phyloP scores from a whole-genome alignment of 805 yeast genomes.

The Cyberlindnera sargentensis region DNA sequence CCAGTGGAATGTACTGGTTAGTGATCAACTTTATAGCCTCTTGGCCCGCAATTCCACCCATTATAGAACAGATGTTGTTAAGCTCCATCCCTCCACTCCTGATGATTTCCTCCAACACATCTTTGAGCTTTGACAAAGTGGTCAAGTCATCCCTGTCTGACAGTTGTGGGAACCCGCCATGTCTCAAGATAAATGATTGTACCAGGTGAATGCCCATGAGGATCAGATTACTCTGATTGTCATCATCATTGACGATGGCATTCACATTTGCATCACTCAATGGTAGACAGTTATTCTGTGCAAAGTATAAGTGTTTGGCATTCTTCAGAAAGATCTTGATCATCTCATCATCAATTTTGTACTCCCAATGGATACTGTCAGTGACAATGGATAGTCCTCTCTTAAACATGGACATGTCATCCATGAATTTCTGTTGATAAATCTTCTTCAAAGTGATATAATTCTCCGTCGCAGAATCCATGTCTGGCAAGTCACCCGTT shows the following conservation, averaged over 20 bases:
- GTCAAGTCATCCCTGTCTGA: constrained; percentile 8
- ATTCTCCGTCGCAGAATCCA: constrained; percentile 67
- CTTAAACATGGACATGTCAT: constrained; percentile 39
- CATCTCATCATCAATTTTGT: constrained; percentile 22
- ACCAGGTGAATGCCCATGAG: constrained; percentile 12
- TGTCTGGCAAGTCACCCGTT: constrained; percentile 76
- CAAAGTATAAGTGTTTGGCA: constrained; percentile 34
- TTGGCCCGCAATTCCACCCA: constrained; percentile 85
- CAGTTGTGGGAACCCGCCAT: constrained; percentile 7
- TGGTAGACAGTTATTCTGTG: constrained; percentile 4
- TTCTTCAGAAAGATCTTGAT: constrained; percentile 55
- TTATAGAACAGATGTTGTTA: constrained; percentile 55
- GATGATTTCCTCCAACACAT: constrained; percentile 35
- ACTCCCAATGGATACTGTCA: background rate
- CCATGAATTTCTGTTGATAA: constrained; percentile 47
- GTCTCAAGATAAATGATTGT: constrained; percentile 4
- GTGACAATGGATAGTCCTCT: constrained; percentile 24
- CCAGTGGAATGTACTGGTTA: constrained; percentile 73
- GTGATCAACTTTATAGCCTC: constrained; percentile 74
- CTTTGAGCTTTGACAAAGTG: constrained; percentile 23
- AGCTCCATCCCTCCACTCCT: constrained; percentile 36
- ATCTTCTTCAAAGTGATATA: constrained; percentile 53
- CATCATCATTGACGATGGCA: background rate
- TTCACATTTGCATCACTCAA: constrained; percentile 6
- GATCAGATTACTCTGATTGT: constrained; percentile 6